phyloP scores from a whole-genome alignment of 257 asterid species.

The Nicotiana paniculata region DNA sequence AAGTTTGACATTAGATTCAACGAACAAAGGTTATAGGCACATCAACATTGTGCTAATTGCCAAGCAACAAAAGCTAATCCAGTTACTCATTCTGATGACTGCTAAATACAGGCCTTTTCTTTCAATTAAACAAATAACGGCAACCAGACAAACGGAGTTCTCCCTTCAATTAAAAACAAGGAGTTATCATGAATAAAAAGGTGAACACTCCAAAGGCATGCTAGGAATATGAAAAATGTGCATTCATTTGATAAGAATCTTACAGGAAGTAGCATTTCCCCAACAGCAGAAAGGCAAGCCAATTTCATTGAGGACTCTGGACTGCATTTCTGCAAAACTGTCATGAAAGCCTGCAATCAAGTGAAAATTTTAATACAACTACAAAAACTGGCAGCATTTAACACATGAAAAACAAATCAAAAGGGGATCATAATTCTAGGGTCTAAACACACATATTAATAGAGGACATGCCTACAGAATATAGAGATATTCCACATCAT shows the following conservation, averaged over 20 bases:
- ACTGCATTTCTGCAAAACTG: constrained; percentile 48
- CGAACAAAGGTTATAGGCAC: background rate
- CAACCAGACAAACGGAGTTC: background rate
- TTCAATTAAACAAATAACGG: background rate
- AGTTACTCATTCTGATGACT: background rate
- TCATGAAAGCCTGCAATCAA: constrained; percentile 64
- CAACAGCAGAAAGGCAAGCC: constrained; percentile 73
- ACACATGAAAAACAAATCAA: background rate
- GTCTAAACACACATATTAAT: background rate
- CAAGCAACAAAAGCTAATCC: background rate
- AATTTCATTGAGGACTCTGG: constrained; percentile 61
- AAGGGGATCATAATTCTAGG: background rate
- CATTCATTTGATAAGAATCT: constrained; percentile 26
- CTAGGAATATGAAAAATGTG: constrained; percentile 11
- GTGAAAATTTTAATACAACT: background rate
- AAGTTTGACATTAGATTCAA: background rate
- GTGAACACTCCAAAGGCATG: background rate
- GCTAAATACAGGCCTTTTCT: background rate
- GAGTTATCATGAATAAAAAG: background rate
- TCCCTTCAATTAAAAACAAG: background rate
- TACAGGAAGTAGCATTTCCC: constrained; percentile 72
- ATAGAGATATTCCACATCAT: background rate
- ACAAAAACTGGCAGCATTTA: background rate
- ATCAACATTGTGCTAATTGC: background rate
- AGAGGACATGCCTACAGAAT: background rate